A percentile compares a stretch with the other conserved stretches of the same genome.
Conservation (phyloP, 225 moss, liverwort and hornwort species). For the Polytrichum formosum region DNA sequence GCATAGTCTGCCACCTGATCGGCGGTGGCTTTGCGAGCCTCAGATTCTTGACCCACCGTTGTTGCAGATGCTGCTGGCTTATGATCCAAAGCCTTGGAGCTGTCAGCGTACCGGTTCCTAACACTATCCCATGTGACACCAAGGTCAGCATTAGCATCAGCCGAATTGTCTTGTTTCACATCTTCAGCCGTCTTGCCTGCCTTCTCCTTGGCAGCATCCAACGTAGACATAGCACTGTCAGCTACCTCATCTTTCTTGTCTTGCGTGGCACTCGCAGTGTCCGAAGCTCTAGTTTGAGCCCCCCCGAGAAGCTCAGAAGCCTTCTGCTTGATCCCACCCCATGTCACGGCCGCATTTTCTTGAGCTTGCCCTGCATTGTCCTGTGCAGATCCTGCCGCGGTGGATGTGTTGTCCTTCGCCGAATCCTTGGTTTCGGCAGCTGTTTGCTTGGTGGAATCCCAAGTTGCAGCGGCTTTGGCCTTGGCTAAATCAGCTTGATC, state of each 20-base stretch:
- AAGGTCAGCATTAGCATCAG: neutral
- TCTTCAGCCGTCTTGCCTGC: conserved; percentile 4
- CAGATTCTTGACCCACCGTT: neutral
- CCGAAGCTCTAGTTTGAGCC: conserved; percentile 9
- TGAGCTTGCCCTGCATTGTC: conserved; percentile 4
- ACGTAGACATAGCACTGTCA: neutral
- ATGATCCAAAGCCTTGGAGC: conserved; percentile 1
- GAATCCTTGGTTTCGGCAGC: conserved; percentile 3
- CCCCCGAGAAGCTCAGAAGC: conserved; percentile 3
- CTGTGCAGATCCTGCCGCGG: conserved; percentile 4
- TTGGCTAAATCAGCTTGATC: conserved; percentile 10
- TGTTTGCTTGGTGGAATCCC: conserved; percentile 7
- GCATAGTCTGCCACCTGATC: neutral
- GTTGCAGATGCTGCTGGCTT: neutral
- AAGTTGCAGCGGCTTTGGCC: conserved; percentile 13
- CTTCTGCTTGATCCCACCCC: conserved; percentile 26
- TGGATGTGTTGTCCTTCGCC: conserved; percentile 15
- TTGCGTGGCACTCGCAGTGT: conserved; percentile 1
- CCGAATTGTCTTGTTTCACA: neutral
- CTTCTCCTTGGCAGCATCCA: neutral
- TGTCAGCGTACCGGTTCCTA: conserved; percentile 13
- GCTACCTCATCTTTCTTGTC: conserved; percentile 5
- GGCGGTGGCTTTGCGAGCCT: conserved; percentile 1
- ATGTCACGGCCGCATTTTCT: conserved; percentile 4
- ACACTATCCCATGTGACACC: conserved; percentile 21